These are phyloP conservation scores for Coprinopsis sp. DNA, from an alignment of 768 basidiomycete genomes.

Conservation along the genomic window DNA sequence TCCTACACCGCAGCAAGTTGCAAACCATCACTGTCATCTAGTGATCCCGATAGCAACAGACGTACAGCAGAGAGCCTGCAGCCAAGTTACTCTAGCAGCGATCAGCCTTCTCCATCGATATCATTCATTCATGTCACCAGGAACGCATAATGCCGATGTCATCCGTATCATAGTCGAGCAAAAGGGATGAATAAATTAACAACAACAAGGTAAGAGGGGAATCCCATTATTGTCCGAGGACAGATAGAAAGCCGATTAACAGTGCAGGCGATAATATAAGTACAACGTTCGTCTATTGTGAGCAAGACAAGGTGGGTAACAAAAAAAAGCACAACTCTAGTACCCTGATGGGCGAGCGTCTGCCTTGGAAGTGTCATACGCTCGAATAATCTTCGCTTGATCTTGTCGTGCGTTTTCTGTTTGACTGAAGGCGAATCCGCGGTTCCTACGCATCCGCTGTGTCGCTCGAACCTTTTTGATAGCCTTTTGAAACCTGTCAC, in stretches of 20 bases:
- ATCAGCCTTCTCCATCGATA: not conserved
- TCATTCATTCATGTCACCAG: not conserved
- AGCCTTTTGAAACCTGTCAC: conserved; percentile 87
- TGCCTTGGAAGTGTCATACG: conserved; percentile 83
- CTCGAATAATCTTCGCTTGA: conserved; percentile 79
- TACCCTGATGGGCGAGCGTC: conserved; percentile 72
- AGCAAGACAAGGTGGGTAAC: conserved; percentile 3
- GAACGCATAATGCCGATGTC: too few species aligned
- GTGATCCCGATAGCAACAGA: not conserved
- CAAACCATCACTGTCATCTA: too few species aligned
- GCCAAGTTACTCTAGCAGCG: not conserved
- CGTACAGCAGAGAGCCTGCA: too few species aligned
- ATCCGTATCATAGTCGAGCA: too few species aligned
- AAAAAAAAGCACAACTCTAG: conserved; percentile 26
- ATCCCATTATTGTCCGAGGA: not conserved
- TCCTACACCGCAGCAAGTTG: too few species aligned
- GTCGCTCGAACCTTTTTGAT: conserved; percentile 99
- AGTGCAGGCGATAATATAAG: conserved; percentile 25
- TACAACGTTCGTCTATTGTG: conserved; percentile 31
- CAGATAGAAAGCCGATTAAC: conserved; percentile 1
- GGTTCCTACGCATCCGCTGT: conserved; percentile 92
- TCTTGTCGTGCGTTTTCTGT: conserved; percentile 88
- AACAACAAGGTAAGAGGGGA: too few species aligned
- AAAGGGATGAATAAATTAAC: too few species aligned
- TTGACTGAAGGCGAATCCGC: conserved; percentile 98